A percentile compares a stretch with the other conserved stretches of the same genome.
Evolutionary conservation across 1,139 yeast species (phyloP).

Genomic region (Spencermartinsiella ligniputridi): DNA sequence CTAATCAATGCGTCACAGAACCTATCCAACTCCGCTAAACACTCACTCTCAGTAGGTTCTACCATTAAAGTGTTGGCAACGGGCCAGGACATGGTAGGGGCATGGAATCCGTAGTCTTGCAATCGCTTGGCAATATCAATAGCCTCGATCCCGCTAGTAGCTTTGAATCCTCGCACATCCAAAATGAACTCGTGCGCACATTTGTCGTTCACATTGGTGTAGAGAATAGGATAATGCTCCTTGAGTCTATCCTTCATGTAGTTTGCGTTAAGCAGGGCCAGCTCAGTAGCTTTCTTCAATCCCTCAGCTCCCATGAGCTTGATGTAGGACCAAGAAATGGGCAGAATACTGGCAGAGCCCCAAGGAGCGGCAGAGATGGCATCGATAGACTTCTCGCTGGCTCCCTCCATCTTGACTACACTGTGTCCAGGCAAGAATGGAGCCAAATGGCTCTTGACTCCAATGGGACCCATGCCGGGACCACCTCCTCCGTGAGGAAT

Average conservation of each 20-base stretch:
- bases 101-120: slow-evolving; percentile 98
- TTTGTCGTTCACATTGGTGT: slow-evolving; percentile 63
- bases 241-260: slow-evolving; percentile 81
- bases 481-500: slow-evolving; percentile 99
- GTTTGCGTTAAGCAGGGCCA: slow-evolving; percentile 93
- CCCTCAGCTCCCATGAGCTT: slow-evolving; percentile 88
- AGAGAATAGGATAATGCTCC: slow-evolving; percentile 69
- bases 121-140: slow-evolving; percentile 94
- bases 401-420: slow-evolving; percentile 46
- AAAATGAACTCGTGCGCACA: slow-evolving; percentile 97
- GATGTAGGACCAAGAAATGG: slow-evolving; percentile 91
- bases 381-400: slow-evolving; percentile 51
- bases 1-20: slow-evolving; percentile 83
- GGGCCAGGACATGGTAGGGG: slow-evolving; percentile 98
- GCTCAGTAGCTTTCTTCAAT: slow-evolving; percentile 75
- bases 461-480: slow-evolving; percentile 98
- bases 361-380: slow-evolving; percentile 92
- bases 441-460: slow-evolving; percentile 78
- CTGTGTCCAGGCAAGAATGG: slow-evolving; percentile 83
- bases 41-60: slow-evolving; percentile 96
- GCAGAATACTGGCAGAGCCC: slow-evolving; percentile 91
- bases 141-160: slow-evolving; percentile 74
- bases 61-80: slow-evolving; percentile 96
- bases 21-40: slow-evolving; percentile 80
- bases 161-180: slow-evolving; percentile 82